A percentile compares a stretch with the other conserved stretches of the same genome.
Evolutionary conservation across 495 filamentous ascomycete genomes (phyloP).

Genomic region (Aspergillus affinis): DNA sequence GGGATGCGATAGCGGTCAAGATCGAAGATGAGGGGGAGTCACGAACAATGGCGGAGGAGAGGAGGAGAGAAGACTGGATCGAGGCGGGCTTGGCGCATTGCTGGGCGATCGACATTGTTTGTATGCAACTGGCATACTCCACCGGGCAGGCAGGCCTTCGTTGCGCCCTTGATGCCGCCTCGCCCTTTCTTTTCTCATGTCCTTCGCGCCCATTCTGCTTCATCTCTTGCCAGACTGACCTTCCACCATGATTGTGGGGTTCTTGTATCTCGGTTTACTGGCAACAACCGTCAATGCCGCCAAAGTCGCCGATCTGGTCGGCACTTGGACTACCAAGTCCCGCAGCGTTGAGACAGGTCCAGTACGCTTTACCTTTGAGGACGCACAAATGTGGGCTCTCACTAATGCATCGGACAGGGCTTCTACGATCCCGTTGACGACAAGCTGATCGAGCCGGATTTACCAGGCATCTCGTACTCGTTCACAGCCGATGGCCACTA

Average conservation of each 20-base stretch:
- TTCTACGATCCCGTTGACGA: constrained; percentile 76
- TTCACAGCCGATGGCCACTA: constrained; percentile 72
- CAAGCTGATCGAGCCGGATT: constrained; percentile 63
- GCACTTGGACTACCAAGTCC: constrained; percentile 79
- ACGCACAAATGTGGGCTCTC: neutral
- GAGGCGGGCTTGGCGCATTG: constrained; percentile 11
- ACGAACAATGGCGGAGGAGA: neutral
- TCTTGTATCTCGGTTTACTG: constrained; percentile 20
- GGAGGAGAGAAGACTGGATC: constrained; percentile 1
- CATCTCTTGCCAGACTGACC: neutral
- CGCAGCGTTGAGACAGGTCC: constrained; percentile 70
- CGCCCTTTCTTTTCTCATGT: constrained; percentile 5
- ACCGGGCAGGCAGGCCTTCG: neutral
- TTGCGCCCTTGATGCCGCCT: constrained; percentile 12
- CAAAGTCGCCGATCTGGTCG: constrained; percentile 53
- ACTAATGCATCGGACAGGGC: constrained; percentile 42
- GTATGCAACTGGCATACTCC: constrained; percentile 5
- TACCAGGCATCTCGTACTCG: constrained; percentile 79
- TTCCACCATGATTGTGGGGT: constrained; percentile 17
- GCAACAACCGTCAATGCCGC: constrained; percentile 30
- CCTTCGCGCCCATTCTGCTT: neutral
- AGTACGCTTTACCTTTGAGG: constrained; percentile 41
- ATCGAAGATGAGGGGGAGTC: neutral
- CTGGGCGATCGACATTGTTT: constrained; percentile 2
- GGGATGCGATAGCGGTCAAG: constrained; percentile 5